A percentile compares a stretch with the other conserved stretches of the same genome.
Conservation (phyloP, 2,329 filamentous ascomycete species). For the Penicillium sp. region DNA sequence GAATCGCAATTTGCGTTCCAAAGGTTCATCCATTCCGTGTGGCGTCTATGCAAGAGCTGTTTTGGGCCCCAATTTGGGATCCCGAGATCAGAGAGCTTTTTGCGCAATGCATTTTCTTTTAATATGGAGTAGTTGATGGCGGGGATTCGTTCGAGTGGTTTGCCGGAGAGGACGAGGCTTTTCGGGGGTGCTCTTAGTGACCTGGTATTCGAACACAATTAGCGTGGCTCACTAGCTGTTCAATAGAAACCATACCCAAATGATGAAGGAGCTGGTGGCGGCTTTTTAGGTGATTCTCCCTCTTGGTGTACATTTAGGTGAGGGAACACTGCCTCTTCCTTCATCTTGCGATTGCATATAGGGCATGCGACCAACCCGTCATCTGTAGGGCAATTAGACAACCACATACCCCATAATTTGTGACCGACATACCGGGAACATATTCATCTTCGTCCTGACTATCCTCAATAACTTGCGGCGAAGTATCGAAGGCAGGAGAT, state of each 20-base stretch:
- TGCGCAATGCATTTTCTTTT: constrained; percentile 75
- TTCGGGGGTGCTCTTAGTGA: constrained; percentile 24
- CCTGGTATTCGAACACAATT: constrained; percentile 19
- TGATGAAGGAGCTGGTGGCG: constrained; percentile 17
- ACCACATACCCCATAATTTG: background rate
- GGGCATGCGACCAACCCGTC: constrained; percentile 83
- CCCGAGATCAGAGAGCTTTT: constrained; percentile 79
- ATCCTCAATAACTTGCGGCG: constrained; percentile 40
- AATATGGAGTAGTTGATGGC: constrained; percentile 83
- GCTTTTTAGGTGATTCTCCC: constrained; percentile 1
- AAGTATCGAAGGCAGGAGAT: background rate
- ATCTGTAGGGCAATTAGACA: constrained; percentile 44
- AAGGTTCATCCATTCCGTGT: constrained; percentile 90
- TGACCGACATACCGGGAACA: constrained; percentile 32
- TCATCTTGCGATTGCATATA: constrained; percentile 78
- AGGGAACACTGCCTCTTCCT: constrained; percentile 71
- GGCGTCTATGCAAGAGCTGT: constrained; percentile 71
- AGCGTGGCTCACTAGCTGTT: constrained; percentile 11
- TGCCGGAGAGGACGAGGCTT: constrained; percentile 23
- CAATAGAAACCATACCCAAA: constrained; percentile 29
- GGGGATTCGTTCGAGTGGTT: constrained; percentile 66
- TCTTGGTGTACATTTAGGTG: constrained; percentile 70
- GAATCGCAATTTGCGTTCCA: constrained; percentile 98
- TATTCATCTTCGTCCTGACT: constrained; percentile 41
- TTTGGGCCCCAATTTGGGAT: constrained; percentile 71